A percentile compares a stretch with the other conserved stretches of the same genome.
phyloP scores from a whole-genome alignment of 768 basidiomycete genomes.

The Pulveroboletus sp. region DNA sequence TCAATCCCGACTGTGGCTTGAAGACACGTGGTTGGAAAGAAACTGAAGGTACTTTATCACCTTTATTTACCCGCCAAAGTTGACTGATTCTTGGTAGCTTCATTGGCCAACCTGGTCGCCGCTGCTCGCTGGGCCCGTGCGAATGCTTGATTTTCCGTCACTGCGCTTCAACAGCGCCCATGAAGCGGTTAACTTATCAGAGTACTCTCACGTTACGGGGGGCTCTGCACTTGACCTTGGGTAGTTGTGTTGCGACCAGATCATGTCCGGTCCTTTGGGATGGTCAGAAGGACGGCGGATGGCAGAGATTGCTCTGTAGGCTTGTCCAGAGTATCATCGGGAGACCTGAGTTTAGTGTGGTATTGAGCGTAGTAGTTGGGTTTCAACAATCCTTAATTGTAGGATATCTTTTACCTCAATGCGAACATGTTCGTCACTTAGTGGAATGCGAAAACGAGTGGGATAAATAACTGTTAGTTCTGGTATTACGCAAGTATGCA shows the following conservation, averaged over 20 bases:
- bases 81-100: constrained; percentile 39
- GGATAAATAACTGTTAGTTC: neutral
- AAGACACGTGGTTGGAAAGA: constrained; percentile 99
- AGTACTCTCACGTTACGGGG: constrained; percentile 21
- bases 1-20: constrained; percentile 98
- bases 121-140: constrained; percentile 92
- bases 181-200: constrained; percentile 58
- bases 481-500: too few relatives aligned
- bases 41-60: constrained; percentile 62
- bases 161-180: constrained; percentile 92
- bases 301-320: constrained; percentile 21
- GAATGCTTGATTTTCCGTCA: constrained; percentile 54
- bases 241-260: constrained; percentile 43
- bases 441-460: neutral
- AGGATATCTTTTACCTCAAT: constrained; percentile 19
- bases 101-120: constrained; percentile 79
- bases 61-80: constrained; percentile 1
- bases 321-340: constrained; percentile 22
- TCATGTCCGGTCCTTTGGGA: constrained; percentile 22
- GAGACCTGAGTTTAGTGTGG: constrained; percentile 26
- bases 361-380: constrained; percentile 50
- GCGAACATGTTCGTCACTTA: neutral
- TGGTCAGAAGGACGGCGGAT: constrained; percentile 14
- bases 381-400: constrained; percentile 73
- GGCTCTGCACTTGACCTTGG: constrained; percentile 47